phyloP scores from a whole-genome alignment of 352 stramenopile genomes.

The Phytopythium litorale region DNA sequence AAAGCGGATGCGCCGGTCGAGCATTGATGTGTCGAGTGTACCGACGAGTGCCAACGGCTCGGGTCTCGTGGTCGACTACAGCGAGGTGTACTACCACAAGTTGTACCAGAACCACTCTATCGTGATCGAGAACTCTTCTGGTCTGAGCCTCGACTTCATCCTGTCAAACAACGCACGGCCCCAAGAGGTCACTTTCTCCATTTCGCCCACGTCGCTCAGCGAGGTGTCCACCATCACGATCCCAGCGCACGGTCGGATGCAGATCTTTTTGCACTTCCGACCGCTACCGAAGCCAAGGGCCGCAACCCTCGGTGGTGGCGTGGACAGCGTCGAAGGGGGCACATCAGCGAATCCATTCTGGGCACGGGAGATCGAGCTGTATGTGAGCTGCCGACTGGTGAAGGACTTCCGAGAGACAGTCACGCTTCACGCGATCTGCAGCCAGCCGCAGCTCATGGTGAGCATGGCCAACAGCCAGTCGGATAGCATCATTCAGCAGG shows the following conservation, averaged over 20 bases:
- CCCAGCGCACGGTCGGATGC: constrained; percentile 56
- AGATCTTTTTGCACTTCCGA: constrained; percentile 87
- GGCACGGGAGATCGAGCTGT: constrained; percentile 84
- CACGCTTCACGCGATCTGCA: constrained; percentile 70
- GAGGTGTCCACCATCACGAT: constrained; percentile 79
- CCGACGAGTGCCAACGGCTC: constrained; percentile 4
- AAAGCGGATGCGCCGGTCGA: constrained; percentile 59
- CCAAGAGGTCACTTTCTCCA: constrained; percentile 80
- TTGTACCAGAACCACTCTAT: constrained; percentile 89
- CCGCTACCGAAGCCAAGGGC: constrained; percentile 41
- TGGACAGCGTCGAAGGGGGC: constrained; percentile 12
- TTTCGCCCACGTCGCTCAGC: constrained; percentile 80
- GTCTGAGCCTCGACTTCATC: constrained; percentile 84
- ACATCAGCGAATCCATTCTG: constrained; percentile 38
- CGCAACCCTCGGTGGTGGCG: constrained; percentile 1
- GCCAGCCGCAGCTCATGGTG: constrained; percentile 72
- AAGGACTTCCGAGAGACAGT: constrained; percentile 88
- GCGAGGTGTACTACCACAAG: constrained; percentile 87
- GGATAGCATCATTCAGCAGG: constrained; percentile 26
- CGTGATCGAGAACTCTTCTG: constrained; percentile 84
- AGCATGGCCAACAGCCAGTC: constrained; percentile 47
- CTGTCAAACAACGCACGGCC: constrained; percentile 76
- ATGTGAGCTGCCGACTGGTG: constrained; percentile 84
- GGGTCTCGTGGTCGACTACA: constrained; percentile 76
- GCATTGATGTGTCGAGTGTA: constrained; percentile 31